phyloP scores from a whole-genome alignment of 208 protist species.

The Acanthamoeba quina region DNA sequence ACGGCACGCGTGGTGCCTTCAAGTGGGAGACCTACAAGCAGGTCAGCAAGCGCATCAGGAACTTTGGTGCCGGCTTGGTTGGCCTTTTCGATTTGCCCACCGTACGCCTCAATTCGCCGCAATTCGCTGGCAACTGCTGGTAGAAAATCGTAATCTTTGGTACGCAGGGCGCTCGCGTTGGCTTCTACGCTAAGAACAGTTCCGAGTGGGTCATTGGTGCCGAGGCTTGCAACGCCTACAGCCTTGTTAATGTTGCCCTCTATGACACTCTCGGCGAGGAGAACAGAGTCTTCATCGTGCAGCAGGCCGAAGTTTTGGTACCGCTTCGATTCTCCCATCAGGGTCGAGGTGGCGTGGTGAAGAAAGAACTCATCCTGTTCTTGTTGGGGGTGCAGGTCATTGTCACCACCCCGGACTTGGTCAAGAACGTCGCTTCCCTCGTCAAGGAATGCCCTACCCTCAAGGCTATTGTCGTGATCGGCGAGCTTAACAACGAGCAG shows the following conservation, averaged over 20 bases:
- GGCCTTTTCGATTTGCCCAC: conserved; percentile 34
- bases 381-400: not conserved
- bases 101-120: not conserved
- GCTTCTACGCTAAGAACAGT: conserved; percentile 84
- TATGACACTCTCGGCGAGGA: conserved; percentile 87
- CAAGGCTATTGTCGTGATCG: not conserved
- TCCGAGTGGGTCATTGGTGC: conserved; percentile 83
- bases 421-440: conserved; percentile 10
- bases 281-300: conserved; percentile 84
- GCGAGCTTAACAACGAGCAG: conserved; percentile 12
- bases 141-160: not conserved
- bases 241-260: conserved; percentile 80
- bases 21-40: conserved; percentile 72
- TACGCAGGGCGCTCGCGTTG: conserved; percentile 32
- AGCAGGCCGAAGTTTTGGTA: conserved; percentile 83
- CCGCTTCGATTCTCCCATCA: not conserved
- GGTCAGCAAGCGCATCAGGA: conserved; percentile 48
- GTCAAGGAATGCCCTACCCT: conserved; percentile 45
- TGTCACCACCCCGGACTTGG: conserved; percentile 37
- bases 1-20: conserved; percentile 35
- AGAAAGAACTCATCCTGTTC: not conserved
- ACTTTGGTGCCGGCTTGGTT: conserved; percentile 68
- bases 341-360: not conserved
- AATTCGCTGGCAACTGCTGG: not conserved
- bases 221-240: conserved; percentile 70